These are phyloP conservation scores for Coniella lustricola DNA, from an alignment of 2,329 filamentous ascomycete species.

Conservation along the genomic window DNA sequence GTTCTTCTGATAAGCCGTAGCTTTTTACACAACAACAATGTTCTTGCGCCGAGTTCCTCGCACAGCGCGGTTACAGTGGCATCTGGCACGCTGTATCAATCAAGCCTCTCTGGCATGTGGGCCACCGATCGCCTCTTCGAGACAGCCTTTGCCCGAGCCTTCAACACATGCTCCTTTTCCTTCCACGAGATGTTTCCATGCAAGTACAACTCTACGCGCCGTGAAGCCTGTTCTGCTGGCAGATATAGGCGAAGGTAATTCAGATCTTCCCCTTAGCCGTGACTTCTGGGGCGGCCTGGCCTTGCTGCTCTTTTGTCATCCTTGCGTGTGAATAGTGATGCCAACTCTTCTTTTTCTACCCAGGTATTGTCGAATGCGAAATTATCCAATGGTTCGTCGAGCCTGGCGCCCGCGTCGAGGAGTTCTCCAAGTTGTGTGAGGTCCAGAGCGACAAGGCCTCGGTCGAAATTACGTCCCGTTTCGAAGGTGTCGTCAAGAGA, in stretches of 20 bases:
- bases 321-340: neutral
- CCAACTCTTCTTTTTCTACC: constrained; percentile 5
- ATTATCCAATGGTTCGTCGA: constrained; percentile 99
- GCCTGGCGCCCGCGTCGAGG: constrained; percentile 88
- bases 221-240: constrained; percentile 77
- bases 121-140: neutral
- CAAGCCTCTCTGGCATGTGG: constrained; percentile 22
- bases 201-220: constrained; percentile 41
- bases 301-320: neutral
- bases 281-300: too few relatives aligned
- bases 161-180: neutral
- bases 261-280: neutral
- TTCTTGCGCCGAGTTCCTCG: constrained; percentile 47
- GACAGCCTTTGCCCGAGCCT: constrained; percentile 1
- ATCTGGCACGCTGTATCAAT: constrained; percentile 33
- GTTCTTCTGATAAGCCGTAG: neutral
- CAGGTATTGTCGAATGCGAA: constrained; percentile 96
- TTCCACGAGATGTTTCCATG: constrained; percentile 40
- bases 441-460: constrained; percentile 96
- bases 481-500: constrained; percentile 92
- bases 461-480: constrained; percentile 88
- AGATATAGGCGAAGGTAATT: constrained; percentile 78
- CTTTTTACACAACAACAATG: constrained; percentile 32
- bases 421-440: constrained; percentile 96
- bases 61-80: constrained; percentile 44